A percentile compares a stretch with the other conserved stretches of the same genome.
Evolutionary conservation across 306 rosid species (phyloP).

Genomic region (Fragaria ananassa): DNA sequence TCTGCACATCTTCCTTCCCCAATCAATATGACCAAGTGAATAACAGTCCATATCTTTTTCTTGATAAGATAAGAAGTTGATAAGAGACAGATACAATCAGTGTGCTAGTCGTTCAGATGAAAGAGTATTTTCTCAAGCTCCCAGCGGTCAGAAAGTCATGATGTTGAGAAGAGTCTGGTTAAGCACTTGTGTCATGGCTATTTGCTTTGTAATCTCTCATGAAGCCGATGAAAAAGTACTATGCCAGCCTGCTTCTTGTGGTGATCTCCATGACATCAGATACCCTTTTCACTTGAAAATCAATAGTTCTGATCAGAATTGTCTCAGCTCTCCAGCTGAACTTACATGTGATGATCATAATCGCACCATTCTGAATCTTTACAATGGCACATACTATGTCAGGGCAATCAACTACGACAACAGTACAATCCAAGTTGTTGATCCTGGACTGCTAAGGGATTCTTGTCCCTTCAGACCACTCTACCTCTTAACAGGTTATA

Average conservation of each 20-base stretch:
- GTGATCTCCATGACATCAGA: background rate
- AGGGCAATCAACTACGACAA: background rate
- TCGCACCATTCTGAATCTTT: background rate
- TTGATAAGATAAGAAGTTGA: too few species aligned
- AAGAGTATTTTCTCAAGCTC: background rate
- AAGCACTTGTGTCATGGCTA: background rate
- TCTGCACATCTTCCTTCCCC: background rate
- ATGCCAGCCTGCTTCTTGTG: constrained; percentile 12
- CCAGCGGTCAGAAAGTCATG: background rate
- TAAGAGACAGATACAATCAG: background rate
- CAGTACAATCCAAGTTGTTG: constrained; percentile 24
- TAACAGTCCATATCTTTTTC: background rate
- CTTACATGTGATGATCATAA: background rate
- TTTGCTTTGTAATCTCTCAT: background rate
- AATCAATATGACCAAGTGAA: background rate
- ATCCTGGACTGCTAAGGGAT: background rate
- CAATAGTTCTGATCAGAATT: background rate
- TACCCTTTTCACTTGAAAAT: constrained; percentile 6
- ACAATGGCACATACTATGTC: background rate
- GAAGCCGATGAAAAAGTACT: background rate
- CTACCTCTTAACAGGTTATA: background rate
- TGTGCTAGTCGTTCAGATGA: too few species aligned
- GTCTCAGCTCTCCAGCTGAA: background rate
- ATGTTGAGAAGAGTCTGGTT: background rate
- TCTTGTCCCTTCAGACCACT: constrained; percentile 6